Evolutionary conservation across 176 grass and related monocot genomes (phyloP), one percentile per base, ranked within the genome.

Genomic region (Coix lacrymajobi): DNA sequence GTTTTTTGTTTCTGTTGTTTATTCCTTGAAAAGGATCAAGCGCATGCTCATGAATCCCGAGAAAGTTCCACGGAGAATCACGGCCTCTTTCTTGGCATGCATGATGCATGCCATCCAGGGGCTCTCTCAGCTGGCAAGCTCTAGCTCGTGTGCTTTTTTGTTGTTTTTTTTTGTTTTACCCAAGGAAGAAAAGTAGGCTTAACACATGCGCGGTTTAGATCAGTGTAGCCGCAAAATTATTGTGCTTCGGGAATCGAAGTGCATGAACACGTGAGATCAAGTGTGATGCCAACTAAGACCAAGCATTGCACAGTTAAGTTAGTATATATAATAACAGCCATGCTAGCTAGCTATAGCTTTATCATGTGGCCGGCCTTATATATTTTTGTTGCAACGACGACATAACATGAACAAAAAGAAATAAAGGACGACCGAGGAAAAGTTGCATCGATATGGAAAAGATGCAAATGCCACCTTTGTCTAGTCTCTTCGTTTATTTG

Each of bases 21-120:
- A 26, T 44, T 13, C 8, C 24, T 75, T 22, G 38, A 69, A 87
- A 68, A 73, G 14, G 62, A 61, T 72, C n/a, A 56, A 88, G 64
- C 82, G 79, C 71, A 94, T 81, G 87, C 92, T 87, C 89, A 89
- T 86, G 83, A 89, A 91, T 91, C 85, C 83, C 82, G 52, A 87
- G 84, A 89, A 89, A 86, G 89, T 83, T 90, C 73, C 29, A 54
- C 45, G 62, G 85, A 87, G 70, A 87, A 85, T 70, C 79, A 70
- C 61, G 76, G 14, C 32, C 8, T 89, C 87, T 94, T 94, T 94
- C 84, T 87, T 80, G 84, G 92, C 89, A 91, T 91, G 92, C 65
- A 86, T 83, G 57, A n/a, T n/a, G n/a, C n/a, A n/a, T n/a, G n/a
- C n/a, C n/a, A n/a, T n/a, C 31, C 31, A 38, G 32, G 24, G 32